phyloP scores from a whole-genome alignment of 148 eudicot species.

The Cornus controversa region DNA sequence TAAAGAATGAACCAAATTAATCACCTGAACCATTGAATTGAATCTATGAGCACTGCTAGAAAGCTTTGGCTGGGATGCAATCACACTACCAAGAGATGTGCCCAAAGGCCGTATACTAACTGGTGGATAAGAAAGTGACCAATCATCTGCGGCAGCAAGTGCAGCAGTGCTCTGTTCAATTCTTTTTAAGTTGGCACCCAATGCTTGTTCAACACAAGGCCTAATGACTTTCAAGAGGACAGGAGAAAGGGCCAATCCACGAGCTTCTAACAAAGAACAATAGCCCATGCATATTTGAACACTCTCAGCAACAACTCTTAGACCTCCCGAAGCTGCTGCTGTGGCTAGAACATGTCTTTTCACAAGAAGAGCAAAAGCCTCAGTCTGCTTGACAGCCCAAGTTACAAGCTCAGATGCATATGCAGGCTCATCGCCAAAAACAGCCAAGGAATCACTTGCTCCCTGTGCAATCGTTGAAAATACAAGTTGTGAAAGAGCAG shows the following conservation, averaged over 20 bases:
- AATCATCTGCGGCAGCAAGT: slow-evolving; percentile 78
- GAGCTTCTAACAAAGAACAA: slow-evolving; percentile 66
- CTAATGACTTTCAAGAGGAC: slow-evolving; percentile 59
- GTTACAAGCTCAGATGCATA: slow-evolving; percentile 80
- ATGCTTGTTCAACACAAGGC: slow-evolving; percentile 73
- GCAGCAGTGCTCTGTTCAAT: slow-evolving; percentile 77
- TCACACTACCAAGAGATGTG: slow-evolving; percentile 23
- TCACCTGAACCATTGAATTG: slow-evolving; percentile 82
- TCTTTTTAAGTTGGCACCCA: slow-evolving; percentile 57
- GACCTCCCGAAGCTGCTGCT: slow-evolving; percentile 71
- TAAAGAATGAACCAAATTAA: neutral
- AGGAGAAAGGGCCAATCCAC: slow-evolving; percentile 77
- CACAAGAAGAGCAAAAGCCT: slow-evolving; percentile 47
- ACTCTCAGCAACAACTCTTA: slow-evolving; percentile 65
- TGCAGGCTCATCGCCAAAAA: slow-evolving; percentile 73
- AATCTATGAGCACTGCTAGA: slow-evolving; percentile 80
- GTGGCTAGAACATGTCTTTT: slow-evolving; percentile 57
- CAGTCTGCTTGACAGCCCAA: slow-evolving; percentile 80
- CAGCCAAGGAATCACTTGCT: slow-evolving; percentile 65
- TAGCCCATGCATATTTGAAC: slow-evolving; percentile 76
- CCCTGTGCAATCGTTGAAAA: slow-evolving; percentile 91
- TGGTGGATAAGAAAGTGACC: slow-evolving; percentile 64
- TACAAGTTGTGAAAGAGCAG: slow-evolving; percentile 62
- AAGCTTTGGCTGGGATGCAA: slow-evolving; percentile 61
- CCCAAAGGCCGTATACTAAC: slow-evolving; percentile 37